A percentile compares a stretch with the other conserved stretches of the same genome.
Conservation (phyloP, 306 rosid species). For the Sphenostylis stenocarpa region DNA sequence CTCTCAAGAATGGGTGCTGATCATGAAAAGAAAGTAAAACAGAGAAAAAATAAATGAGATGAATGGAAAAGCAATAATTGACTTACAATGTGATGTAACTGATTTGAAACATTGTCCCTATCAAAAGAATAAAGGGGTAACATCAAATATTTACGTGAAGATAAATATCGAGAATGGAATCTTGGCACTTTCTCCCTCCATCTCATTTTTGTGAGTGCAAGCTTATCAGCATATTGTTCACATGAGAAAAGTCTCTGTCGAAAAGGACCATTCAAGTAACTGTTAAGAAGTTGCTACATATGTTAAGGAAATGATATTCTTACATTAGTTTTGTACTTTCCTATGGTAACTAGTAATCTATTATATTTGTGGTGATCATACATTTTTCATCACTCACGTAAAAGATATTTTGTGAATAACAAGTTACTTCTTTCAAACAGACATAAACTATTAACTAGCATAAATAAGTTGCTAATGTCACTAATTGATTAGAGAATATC, state of each 20-base stretch:
- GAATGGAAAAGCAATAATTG: neutral
- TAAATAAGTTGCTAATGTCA: neutral
- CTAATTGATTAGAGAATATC: neutral
- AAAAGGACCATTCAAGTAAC: constrained; percentile 28
- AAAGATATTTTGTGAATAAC: neutral
- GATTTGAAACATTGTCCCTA: constrained; percentile 3
- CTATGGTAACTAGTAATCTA: neutral
- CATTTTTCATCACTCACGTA: neutral
- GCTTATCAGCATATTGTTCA: constrained; percentile 63
- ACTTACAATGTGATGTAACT: neutral
- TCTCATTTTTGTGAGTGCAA: constrained; percentile 53
- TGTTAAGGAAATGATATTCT: neutral
- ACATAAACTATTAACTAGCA: neutral
- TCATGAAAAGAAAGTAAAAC: constrained; percentile 16
- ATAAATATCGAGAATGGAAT: constrained; percentile 54
- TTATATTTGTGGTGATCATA: neutral
- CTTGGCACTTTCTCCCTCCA: constrained; percentile 63
- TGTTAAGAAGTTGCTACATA: neutral
- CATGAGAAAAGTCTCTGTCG: constrained; percentile 64
- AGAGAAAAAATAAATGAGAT: neutral
- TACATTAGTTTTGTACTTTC: neutral
- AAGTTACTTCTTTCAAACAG: neutral
- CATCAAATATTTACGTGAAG: constrained; percentile 48
- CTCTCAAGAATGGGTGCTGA: constrained; percentile 41
- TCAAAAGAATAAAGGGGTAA: constrained; percentile 21